Percentiles rank a stretch among this genome's conserved stretches.
phyloP scores from a whole-genome alignment of 305 asterid species.

The Plantago coronopus region DNA sequence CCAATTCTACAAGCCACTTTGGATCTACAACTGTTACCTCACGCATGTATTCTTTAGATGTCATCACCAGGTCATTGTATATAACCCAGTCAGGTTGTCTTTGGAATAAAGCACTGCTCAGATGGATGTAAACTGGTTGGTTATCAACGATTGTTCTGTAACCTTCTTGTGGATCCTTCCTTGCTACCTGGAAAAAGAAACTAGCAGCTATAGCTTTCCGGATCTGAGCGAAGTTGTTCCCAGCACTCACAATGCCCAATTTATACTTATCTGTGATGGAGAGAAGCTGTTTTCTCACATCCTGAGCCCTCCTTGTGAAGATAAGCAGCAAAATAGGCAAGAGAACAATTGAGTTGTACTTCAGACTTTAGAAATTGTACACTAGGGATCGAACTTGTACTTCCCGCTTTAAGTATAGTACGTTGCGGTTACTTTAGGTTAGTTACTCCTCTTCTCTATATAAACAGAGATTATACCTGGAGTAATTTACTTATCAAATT shows the following conservation, averaged over 20 bases:
- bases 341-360: too few relatives aligned
- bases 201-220: conserved; percentile 81
- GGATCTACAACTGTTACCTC: conserved; percentile 83
- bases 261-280: conserved; percentile 85
- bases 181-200: conserved; percentile 73
- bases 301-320: conserved; percentile 92
- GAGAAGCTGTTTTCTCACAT: conserved; percentile 78
- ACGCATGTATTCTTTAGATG: conserved; percentile 48
- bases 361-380: too few relatives aligned
- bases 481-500: too few relatives aligned
- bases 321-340: too few relatives aligned
- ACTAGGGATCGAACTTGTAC: too few relatives aligned
- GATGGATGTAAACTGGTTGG: conserved; percentile 76
- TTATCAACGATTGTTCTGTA: conserved; percentile 73
- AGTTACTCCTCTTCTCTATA: too few relatives aligned
- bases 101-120: too few relatives aligned
- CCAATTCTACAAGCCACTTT: conserved; percentile 85
- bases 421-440: too few relatives aligned
- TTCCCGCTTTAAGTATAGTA: too few relatives aligned
- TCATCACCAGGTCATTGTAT: too few relatives aligned
- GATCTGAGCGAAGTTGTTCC: conserved; percentile 63
- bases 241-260: conserved; percentile 74
- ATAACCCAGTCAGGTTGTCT: too few relatives aligned
- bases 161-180: conserved; percentile 94
- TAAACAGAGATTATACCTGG: too few relatives aligned